phyloP scores from a whole-genome alignment of 192 early-diverging fungal species.

The Physocladia obscura region DNA sequence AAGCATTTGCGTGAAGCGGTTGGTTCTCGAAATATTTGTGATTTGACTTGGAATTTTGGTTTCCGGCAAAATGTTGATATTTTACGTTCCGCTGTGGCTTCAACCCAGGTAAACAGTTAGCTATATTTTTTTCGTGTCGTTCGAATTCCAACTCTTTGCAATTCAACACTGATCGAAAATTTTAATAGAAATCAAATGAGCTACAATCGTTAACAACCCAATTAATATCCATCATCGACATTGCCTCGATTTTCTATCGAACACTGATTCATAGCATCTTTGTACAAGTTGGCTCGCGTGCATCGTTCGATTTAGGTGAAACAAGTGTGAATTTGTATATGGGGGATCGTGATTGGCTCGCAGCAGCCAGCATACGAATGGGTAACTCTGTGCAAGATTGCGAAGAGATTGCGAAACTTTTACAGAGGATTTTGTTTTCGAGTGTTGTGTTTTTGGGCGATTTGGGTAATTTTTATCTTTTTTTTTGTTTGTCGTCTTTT shows the following conservation, averaged over 20 bases:
- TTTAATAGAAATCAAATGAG: not conserved
- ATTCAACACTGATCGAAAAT: not conserved
- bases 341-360: not conserved
- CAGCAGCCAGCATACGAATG: no score
- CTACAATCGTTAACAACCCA: constrained; percentile 8
- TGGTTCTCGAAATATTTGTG: constrained; percentile 24
- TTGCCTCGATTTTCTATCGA: constrained; percentile 37
- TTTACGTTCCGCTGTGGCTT: constrained; percentile 21
- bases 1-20: not conserved
- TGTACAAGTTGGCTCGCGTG: not conserved
- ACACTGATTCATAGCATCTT: constrained; percentile 32
- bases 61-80: constrained; percentile 40
- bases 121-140: not conserved
- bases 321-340: not conserved
- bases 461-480: constrained; percentile 23
- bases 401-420: not conserved
- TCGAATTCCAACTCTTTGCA: not conserved
- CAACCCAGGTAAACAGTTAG: not conserved
- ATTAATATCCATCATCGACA: constrained; percentile 21
- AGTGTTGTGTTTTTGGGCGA: constrained; percentile 40
- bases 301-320: not conserved
- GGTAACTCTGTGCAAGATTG: no score
- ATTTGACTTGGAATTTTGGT: constrained; percentile 41
- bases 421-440: constrained; percentile 21
- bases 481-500: not conserved